Evolutionary conservation across 441 rosid species (phyloP), one percentile per base, ranked within the genome.

Genomic region (Aquilaria agallochum): DNA sequence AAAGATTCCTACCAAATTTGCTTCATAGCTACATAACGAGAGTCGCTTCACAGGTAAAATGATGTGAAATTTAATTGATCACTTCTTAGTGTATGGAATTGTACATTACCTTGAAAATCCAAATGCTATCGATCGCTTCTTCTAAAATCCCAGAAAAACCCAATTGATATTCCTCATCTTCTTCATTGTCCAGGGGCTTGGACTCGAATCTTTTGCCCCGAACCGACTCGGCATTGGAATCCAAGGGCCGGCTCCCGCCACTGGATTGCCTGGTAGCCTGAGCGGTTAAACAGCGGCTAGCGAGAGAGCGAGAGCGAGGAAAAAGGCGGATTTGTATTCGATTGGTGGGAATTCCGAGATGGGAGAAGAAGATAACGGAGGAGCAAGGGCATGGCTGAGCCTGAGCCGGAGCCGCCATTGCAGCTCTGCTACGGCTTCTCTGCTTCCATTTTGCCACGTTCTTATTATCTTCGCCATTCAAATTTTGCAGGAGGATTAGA

Each of bases 71-170:
- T 36, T 36, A 2, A 36, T 36, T 36, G 42, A 36, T 8, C 7
- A 36, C 6, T 8, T 36, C 42, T 36, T 8, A 3, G 42, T 36
- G 42, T 5, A 36, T 4, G 42, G 5, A 8, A 36, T 36, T 36
- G 42, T 36, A 9, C n/a, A 42, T 6, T 73, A 92, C 96, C 95
- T 85, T 77, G 53, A 92, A 60, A 68, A 82, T 81, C 95, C 88
- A 89, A 65, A 87, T 59, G 69, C 77, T 78, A 49, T 83, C 94
- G 50, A 92, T 12, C 44, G 66, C 76, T 73, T 86, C 84, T 31
- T 83, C 87, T 60, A 81, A 63, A 59, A 80, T 66, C 61, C 72
- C 76, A 67, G 76, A 55, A 48, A 33, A 46, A 27, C 11, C 61
- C 52, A 31, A 59, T 27, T 70, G 79, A 30, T 63, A 44, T 33